These are phyloP conservation scores for Schwanniomyces etchellsii DNA, from an alignment of 1,139 yeast genomes.

Conservation along the genomic window DNA sequence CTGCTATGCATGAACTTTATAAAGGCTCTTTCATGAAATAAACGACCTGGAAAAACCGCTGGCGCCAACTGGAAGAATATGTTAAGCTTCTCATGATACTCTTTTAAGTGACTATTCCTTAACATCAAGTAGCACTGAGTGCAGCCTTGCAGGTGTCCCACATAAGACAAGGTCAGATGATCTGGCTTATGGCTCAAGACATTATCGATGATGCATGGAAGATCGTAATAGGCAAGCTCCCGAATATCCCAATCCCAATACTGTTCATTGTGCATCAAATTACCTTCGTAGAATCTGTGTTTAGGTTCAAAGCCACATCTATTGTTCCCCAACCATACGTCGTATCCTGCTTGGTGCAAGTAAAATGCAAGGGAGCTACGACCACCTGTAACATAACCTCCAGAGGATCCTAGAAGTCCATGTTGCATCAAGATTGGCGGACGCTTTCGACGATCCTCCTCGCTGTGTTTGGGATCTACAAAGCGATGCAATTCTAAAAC, in stretches of 20 bases:
- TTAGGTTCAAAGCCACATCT: slow-evolving; percentile 77
- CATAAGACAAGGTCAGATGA: slow-evolving; percentile 49
- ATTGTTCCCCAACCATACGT: slow-evolving; percentile 93
- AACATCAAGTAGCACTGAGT: slow-evolving; percentile 70
- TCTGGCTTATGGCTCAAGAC: slow-evolving; percentile 42
- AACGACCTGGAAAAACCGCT: slow-evolving; percentile 79
- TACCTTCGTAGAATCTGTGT: slow-evolving; percentile 38
- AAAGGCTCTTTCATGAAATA: slow-evolving; percentile 53
- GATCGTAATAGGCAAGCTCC: slow-evolving; percentile 73
- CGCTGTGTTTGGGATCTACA: slow-evolving; percentile 43
- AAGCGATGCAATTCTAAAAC: slow-evolving; percentile 60
- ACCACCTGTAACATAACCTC: slow-evolving; percentile 78
- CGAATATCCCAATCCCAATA: slow-evolving; percentile 84
- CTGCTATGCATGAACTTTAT: slow-evolving; percentile 49
- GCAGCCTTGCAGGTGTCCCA: slow-evolving; percentile 93
- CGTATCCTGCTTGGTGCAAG: slow-evolving; percentile 61
- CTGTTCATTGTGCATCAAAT: slow-evolving; percentile 43
- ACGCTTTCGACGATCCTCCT: slow-evolving; percentile 18
- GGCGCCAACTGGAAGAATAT: slow-evolving; percentile 80
- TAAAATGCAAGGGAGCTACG: slow-evolving; percentile 66
- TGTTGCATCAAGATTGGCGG: slow-evolving; percentile 74
- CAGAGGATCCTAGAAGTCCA: slow-evolving; percentile 83
- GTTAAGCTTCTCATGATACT: slow-evolving; percentile 46
- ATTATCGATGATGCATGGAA: slow-evolving; percentile 65
- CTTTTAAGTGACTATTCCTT: slow-evolving; percentile 25